These are phyloP conservation scores for Leccinellum albellum DNA, from an alignment of 768 basidiomycete genomes.

Conservation along the genomic window DNA sequence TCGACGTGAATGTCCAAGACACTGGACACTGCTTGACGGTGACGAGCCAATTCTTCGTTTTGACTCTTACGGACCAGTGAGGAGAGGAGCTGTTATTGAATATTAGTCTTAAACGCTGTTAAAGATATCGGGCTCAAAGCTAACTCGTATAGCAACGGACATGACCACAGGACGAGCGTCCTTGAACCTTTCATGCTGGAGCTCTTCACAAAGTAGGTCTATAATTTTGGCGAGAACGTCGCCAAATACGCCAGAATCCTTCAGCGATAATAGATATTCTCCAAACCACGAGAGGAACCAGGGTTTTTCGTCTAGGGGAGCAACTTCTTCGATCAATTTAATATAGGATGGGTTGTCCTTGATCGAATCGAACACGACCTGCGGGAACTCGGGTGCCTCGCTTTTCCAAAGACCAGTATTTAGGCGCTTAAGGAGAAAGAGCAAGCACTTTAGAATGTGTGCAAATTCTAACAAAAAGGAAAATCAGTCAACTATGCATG, in stretches of 20 bases:
- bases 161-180: constrained; percentile 58
- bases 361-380: constrained; percentile 76
- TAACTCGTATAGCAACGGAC: constrained; percentile 58
- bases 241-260: constrained; percentile 44
- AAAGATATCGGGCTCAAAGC: constrained; percentile 24
- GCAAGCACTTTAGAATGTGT: constrained; percentile 55
- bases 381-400: constrained; percentile 69
- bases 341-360: constrained; percentile 68
- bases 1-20: constrained; percentile 52
- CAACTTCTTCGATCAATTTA: constrained; percentile 39
- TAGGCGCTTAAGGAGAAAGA: constrained; percentile 56
- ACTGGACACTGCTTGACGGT: constrained; percentile 30
- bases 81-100: constrained; percentile 29
- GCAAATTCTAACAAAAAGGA: constrained; percentile 47
- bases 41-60: constrained; percentile 22
- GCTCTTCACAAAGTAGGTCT: constrained; percentile 73
- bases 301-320: constrained; percentile 33
- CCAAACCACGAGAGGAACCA: constrained; percentile 64
- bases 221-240: constrained; percentile 70
- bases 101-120: constrained; percentile 5
- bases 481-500: constrained; percentile 1
- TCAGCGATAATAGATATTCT: constrained; percentile 58
- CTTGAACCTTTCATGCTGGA: constrained; percentile 74
- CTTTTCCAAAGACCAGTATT: constrained; percentile 61
- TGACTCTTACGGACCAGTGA: constrained; percentile 33